These are phyloP conservation scores for Penicillium fuscoglaucum DNA, from an alignment of 2,329 filamentous ascomycete species.

Conservation along the genomic window DNA sequence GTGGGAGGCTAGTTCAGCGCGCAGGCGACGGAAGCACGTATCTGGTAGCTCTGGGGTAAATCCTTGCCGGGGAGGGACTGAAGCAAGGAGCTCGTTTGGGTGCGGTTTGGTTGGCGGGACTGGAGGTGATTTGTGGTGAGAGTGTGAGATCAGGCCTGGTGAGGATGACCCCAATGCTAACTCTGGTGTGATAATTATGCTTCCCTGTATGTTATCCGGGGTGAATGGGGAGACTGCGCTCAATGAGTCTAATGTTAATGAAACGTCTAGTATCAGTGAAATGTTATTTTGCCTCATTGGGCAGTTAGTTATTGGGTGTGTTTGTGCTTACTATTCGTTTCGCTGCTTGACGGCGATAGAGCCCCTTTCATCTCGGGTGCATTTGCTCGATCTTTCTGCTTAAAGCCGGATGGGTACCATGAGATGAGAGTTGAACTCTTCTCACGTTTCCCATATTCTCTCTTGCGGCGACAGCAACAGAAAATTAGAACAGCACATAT, in stretches of 20 bases:
- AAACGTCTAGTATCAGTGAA: not conserved
- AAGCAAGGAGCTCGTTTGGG: not conserved
- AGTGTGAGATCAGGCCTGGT: not conserved
- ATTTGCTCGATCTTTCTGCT: not conserved
- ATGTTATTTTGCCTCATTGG: not conserved
- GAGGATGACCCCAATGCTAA: not conserved
- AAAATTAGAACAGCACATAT: constrained; percentile 17
- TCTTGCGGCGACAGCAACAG: constrained; percentile 22
- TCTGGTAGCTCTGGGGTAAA: constrained; percentile 30
- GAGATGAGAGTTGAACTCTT: constrained; percentile 1
- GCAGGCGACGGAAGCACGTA: constrained; percentile 29
- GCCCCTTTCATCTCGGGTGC: not conserved
- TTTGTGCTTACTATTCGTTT: constrained; percentile 3
- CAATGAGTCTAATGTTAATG: not conserved
- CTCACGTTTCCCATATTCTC: not conserved
- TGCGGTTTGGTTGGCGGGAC: constrained; percentile 1
- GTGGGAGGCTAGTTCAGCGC: constrained; percentile 28
- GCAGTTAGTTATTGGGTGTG: not conserved
- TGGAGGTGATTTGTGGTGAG: not conserved
- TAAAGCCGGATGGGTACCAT: constrained; percentile 2
- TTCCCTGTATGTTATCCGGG: not conserved
- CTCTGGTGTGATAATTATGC: not conserved
- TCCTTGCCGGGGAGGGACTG: not conserved
- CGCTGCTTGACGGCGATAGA: not conserved
- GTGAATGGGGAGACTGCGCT: not conserved